Evolutionary conservation across 169 alveolate genomes (phyloP).

Genomic region (Plasmodium gaboni): DNA sequence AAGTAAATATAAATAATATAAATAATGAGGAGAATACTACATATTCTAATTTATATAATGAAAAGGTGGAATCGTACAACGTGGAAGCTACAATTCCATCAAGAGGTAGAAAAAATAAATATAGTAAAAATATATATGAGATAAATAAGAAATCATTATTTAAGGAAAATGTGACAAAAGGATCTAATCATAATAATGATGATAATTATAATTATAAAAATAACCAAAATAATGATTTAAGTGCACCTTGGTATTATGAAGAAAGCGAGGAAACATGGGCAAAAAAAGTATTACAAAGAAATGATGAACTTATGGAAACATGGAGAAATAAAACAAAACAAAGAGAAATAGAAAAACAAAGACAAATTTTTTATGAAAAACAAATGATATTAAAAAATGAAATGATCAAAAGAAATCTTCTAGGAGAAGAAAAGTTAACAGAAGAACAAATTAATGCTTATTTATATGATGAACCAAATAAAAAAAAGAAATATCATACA

Average conservation of each 20-base stretch:
- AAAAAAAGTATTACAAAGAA: slow-evolving; percentile 76
- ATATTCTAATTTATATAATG: neutral
- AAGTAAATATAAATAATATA: neutral
- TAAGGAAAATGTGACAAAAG: slow-evolving; percentile 2
- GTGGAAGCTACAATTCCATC: neutral
- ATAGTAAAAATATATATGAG: neutral
- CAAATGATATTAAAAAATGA: slow-evolving; percentile 71
- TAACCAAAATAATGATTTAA: slow-evolving; percentile 21
- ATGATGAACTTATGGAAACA: slow-evolving; percentile 79
- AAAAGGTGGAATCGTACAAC: neutral
- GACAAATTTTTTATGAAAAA: slow-evolving; percentile 69
- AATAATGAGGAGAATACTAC: neutral
- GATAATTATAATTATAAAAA: slow-evolving; percentile 14
- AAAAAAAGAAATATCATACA: slow-evolving; percentile 8
- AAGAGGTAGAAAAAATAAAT: slow-evolving; percentile 50
- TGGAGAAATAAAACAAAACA: slow-evolving; percentile 80
- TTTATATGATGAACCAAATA: slow-evolving; percentile 67
- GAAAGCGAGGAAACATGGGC: slow-evolving; percentile 81
- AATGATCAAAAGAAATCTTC: slow-evolving; percentile 51
- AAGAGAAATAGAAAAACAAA: slow-evolving; percentile 73
- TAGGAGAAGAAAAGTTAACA: slow-evolving; percentile 73
- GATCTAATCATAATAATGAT: neutral
- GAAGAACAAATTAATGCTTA: slow-evolving; percentile 78
- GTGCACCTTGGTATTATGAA: slow-evolving; percentile 48
- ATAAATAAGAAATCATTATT: slow-evolving; percentile 11